phyloP scores from a whole-genome alignment of 2,329 filamentous ascomycete genomes.

The Aureobasidium sp. region DNA sequence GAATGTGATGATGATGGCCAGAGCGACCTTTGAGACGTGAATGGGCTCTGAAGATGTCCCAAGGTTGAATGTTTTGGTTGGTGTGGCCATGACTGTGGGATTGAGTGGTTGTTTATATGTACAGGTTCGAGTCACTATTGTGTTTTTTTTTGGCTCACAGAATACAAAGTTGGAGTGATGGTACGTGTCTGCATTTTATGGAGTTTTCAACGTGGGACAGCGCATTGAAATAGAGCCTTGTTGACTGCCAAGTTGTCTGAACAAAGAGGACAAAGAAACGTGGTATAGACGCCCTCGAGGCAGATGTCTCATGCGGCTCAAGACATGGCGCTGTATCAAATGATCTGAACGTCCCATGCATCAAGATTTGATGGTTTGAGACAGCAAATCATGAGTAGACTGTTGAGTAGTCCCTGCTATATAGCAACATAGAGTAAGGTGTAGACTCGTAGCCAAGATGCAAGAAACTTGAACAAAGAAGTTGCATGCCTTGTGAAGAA shows the following conservation, averaged over 20 bases:
- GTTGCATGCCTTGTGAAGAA: background rate
- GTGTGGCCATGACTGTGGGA: background rate
- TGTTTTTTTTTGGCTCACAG: background rate
- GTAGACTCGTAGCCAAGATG: background rate
- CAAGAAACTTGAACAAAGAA: background rate
- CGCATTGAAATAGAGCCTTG: background rate
- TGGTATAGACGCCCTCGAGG: background rate
- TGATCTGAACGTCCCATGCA: background rate
- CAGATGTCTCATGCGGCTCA: background rate
- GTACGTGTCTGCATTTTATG: background rate
- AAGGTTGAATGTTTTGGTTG: background rate
- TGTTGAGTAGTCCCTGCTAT: too few relatives aligned
- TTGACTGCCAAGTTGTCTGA: background rate
- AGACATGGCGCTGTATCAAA: background rate
- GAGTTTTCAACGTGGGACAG: background rate
- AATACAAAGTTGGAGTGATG: background rate
- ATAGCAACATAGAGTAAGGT: background rate
- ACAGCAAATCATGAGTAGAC: background rate
- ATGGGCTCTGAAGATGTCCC: background rate
- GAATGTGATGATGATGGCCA: constrained; percentile 11
- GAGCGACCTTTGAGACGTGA: constrained; percentile 8
- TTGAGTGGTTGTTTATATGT: background rate
- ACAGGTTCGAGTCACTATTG: background rate
- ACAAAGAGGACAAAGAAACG: background rate
- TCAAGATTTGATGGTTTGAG: background rate